Conservation (phyloP, 2,329 filamentous ascomycete genomes). For the Aspergillus transmontanensis region DNA sequence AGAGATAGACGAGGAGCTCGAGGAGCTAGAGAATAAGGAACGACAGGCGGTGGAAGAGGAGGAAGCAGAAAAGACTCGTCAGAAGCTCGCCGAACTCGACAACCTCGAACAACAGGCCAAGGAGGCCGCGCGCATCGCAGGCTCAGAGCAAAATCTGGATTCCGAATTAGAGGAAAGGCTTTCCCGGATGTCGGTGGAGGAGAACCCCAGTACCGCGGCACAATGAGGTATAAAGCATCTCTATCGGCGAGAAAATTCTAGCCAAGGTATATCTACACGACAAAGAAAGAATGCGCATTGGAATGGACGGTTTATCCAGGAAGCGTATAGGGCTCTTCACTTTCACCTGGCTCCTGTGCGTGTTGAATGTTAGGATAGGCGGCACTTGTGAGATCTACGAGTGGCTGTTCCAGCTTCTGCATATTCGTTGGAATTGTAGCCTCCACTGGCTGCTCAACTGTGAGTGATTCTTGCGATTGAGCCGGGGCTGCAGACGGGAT, state of each 20-base stretch:
- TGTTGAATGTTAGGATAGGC: neutral
- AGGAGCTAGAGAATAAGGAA: slow-evolving; percentile 68
- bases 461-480: slow-evolving; percentile 7
- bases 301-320: slow-evolving; percentile 1
- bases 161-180: slow-evolving; percentile 39
- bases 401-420: neutral
- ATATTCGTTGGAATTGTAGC: slow-evolving; percentile 1
- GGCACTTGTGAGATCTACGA: slow-evolving; percentile 6
- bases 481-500: slow-evolving; percentile 20
- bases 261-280: neutral
- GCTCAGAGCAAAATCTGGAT: slow-evolving; percentile 31
- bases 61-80: slow-evolving; percentile 52
- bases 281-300: neutral
- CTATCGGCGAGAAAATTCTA: neutral
- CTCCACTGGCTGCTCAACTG: slow-evolving; percentile 6
- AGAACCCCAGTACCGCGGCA: slow-evolving; percentile 26
- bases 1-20: slow-evolving; percentile 87
- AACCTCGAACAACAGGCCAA: slow-evolving; percentile 45
- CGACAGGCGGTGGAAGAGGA: slow-evolving; percentile 50
- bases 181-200: slow-evolving; percentile 46
- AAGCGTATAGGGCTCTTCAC: slow-evolving; percentile 7
- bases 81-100: slow-evolving; percentile 53
- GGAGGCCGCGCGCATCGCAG: slow-evolving; percentile 39
- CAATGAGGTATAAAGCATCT: slow-evolving; percentile 17
- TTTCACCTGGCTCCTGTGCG: slow-evolving; percentile 11